Conservation (phyloP, 441 rosid genomes). For the Erysimum cheiri region DNA sequence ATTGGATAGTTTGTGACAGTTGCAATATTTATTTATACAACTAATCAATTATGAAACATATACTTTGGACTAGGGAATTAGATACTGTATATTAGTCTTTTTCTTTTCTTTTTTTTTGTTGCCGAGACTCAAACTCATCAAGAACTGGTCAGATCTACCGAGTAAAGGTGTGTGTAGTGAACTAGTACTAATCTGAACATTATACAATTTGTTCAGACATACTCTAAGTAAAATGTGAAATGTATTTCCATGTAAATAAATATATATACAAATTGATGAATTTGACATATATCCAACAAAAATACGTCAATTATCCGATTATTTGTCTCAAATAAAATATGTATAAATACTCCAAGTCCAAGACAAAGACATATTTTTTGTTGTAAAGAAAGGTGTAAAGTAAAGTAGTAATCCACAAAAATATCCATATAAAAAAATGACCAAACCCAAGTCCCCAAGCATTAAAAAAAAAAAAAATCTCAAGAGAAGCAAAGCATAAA, state of each 20-base stretch:
- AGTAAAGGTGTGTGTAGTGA: neutral
- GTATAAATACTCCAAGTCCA: conserved; percentile 29
- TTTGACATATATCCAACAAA: neutral
- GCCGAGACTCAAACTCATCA: neutral
- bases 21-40: neutral
- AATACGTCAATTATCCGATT: neutral
- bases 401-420: conserved; percentile 11
- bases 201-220: conserved; percentile 1
- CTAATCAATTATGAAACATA: neutral
- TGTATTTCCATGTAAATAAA: neutral
- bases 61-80: neutral
- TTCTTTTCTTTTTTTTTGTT: no score
- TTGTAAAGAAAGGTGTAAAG: conserved; percentile 9
- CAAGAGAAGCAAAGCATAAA: conserved; percentile 38
- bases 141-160: neutral
- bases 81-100: neutral
- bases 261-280: neutral
- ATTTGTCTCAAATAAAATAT: neutral
- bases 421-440: conserved; percentile 7
- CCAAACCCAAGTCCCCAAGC: conserved; percentile 22
- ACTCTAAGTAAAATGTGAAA: neutral
- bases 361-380: conserved; percentile 26
- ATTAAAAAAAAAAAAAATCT: neutral
- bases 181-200: conserved; percentile 7
- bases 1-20: neutral